Conservation (phyloP, 805 yeast genomes). For the Candida hispaniensis region DNA sequence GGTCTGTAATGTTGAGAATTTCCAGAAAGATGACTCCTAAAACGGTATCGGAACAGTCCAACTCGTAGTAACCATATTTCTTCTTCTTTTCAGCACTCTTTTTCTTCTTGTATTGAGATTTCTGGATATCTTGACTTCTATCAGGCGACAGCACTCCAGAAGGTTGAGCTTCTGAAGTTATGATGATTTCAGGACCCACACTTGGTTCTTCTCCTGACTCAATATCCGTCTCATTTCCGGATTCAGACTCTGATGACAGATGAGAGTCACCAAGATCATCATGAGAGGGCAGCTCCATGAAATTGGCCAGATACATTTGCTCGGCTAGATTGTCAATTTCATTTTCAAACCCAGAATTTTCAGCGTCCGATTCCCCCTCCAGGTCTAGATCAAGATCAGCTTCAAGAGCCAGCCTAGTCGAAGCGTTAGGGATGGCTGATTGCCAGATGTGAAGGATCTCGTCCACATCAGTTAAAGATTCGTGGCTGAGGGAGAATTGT, state of each 20-base stretch:
- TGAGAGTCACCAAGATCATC: too few relatives aligned
- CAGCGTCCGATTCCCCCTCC: too few relatives aligned
- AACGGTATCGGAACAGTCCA: constrained; percentile 23
- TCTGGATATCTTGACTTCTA: too few relatives aligned
- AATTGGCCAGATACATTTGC: constrained; percentile 12
- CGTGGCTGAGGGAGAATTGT: constrained; percentile 8
- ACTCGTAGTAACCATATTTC: constrained; percentile 20
- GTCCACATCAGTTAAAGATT: too few relatives aligned
- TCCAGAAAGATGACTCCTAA: constrained; percentile 70
- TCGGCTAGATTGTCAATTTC: constrained; percentile 12
- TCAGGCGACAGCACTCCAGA: too few relatives aligned
- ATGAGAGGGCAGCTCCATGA: constrained; percentile 4
- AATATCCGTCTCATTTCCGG: constrained; percentile 12
- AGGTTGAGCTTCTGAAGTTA: too few relatives aligned
- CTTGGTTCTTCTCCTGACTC: constrained; percentile 7
- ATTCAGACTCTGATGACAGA: constrained; percentile 8
- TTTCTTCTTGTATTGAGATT: constrained; percentile 2
- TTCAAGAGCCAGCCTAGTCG: too few relatives aligned
- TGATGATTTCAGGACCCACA: too few relatives aligned
- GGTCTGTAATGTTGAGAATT: constrained; percentile 56
- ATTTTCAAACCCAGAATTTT: constrained; percentile 2
- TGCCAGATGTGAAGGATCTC: too few relatives aligned
- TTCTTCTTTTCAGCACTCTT: constrained; percentile 10
- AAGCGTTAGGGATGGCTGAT: too few relatives aligned
- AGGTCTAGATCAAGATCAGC: too few relatives aligned